Conservation (phyloP, 768 basidiomycete genomes). For the Mycena polygramma region DNA sequence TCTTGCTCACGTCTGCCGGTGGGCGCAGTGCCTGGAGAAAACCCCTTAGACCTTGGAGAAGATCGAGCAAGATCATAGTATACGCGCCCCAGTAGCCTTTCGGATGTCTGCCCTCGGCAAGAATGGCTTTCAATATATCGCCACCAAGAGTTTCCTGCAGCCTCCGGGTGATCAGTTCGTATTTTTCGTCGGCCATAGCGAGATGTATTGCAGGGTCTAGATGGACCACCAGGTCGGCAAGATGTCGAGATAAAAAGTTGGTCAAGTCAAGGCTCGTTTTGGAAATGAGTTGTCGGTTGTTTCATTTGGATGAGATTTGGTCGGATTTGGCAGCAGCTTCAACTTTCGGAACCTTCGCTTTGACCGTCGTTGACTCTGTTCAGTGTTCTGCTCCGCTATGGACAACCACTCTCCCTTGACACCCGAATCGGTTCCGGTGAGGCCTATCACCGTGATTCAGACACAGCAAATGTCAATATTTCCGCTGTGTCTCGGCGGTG, state of each 20-base stretch:
- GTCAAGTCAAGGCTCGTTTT: conserved; percentile 16
- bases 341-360: neutral
- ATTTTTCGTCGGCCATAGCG: conserved; percentile 64
- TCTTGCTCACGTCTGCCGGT: conserved; percentile 88
- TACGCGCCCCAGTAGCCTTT: conserved; percentile 94
- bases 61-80: conserved; percentile 24
- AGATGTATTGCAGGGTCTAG: neutral
- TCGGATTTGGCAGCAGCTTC: neutral
- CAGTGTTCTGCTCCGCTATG: neutral
- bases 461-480: neutral
- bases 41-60: conserved; percentile 25
- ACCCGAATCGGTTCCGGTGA: neutral
- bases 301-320: neutral
- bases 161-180: conserved; percentile 86
- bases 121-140: conserved; percentile 83
- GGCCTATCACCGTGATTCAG: neutral
- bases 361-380: neutral
- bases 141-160: conserved; percentile 91
- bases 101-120: conserved; percentile 80
- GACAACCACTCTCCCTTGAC: neutral
- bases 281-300: conserved; percentile 12
- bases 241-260: conserved; percentile 5
- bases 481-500: neutral
- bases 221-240: neutral
- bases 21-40: conserved; percentile 82